Base-by-base conservation (phyloP, 2,329 filamentous ascomycete species). In the Thelonectria discophora region DNA sequence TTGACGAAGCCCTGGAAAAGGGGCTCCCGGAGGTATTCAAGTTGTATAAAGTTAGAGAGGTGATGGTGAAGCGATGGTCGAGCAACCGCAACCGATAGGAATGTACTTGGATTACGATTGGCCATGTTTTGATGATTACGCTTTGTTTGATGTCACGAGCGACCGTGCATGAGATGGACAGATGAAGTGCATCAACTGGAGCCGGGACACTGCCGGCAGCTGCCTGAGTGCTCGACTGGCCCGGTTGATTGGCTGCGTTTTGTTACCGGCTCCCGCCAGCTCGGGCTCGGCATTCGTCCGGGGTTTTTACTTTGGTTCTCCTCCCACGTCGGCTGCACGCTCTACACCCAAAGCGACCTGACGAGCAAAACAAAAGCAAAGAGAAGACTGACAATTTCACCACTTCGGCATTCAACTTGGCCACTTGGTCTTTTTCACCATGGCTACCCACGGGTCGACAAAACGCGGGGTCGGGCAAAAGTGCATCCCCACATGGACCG, bases 1-100 rank as follows among this genome's bases (percentile, higher is more conserved):
- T 81, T 27, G 75, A 80, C 2, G 75, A 77, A 37, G 80, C 81
- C 15, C 70, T 80, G 15, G 75, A 77, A 58, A 72, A 80, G 24
- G 87, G 91, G 61, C 83, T 95, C 52, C 84, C 88, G 1, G 80
- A 79, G 10, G 76, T 90, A 24, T 76, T 97, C 70, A 83, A 83
- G 69, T 80, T 84, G 56, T 97, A 96, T 74, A 89, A 84, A 68
- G 84, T 97, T 20, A 84, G 92, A 63, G 94, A 97, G 75, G 86
- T 97, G 64, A 86, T 91, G 63, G 82, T 97, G 55, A 90, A 88
- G 78, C 85, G 94, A 64, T 97, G 93, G 93, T 87, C 91, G 50
- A 89, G 89, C 51, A 97, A 96, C 76, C 84, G 94, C 42, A 94
- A 88, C 75, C 78, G 81, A 58, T 79, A 70, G 54, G 30, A 49